Evolutionary conservation across 805 yeast genomes (phyloP), one percentile per base, ranked within the genome.

Genomic region (Yarrowia bubula): DNA sequence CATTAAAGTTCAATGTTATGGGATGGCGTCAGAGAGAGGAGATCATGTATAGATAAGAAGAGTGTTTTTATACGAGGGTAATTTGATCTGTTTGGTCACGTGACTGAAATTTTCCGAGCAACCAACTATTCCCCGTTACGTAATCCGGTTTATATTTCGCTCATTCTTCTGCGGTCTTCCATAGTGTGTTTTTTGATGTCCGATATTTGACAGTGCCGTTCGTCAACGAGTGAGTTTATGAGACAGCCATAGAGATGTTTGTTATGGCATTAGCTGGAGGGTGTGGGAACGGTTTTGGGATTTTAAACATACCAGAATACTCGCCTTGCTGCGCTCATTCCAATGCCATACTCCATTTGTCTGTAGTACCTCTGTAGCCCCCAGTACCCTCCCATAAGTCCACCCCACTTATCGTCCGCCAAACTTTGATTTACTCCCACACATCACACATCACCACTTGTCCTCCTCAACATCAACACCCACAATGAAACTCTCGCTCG

Each of bases 401-500:
- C 18, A 31, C 37, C 28, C 28, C 28, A 22, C 28, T 35, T 46
- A 46, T 31, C 37, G 7, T 22, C 28, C 28, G 28, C 28, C 35
- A 46, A 46, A 46, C 53, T 32, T 47, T 14, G 53, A 47, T 47
- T 48, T 13, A 4, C 43, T 22, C 43, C 17, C 18, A 13, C 13
- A 22, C 28, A 22, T 3, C 28, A 22, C 28, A 22, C 28, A 22
- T 22, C 28, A 22, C 28, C 28, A 22, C 28, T 22, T 22, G 28
- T 22, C 28, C 28, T 22, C 41, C 18, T 11, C 57, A 8, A 9
- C 58, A 37, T 14, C 33, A 1, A 14, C 18, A 22, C 7, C 7
- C 22, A 39, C 11, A 22, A 62, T 64, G 65, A 55, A 55, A 14
- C 4, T 55, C 61, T 17, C 38, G 39, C 38, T 55, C 32, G 61